phyloP scores from a whole-genome alignment of 2,329 filamentous ascomycete genomes.

The Trichoderma asperellum region DNA sequence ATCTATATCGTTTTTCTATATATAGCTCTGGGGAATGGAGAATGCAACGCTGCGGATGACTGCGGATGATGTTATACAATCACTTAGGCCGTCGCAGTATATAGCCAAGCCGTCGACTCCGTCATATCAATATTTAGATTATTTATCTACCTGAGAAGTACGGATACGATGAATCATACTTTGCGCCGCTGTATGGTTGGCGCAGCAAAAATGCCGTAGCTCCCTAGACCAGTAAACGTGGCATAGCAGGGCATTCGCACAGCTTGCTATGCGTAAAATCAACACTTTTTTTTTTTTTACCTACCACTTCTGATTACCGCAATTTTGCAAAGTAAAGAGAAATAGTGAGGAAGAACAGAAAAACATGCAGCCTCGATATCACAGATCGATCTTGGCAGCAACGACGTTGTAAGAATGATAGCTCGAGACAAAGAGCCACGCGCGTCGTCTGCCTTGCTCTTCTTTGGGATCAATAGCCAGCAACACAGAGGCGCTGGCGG shows the following conservation, averaged over 20 bases:
- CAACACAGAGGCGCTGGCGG: slow-evolving; percentile 56
- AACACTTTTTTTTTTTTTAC: neutral
- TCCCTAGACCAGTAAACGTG: neutral
- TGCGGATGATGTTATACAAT: neutral
- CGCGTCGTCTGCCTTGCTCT: slow-evolving; percentile 51
- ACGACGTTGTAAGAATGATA: slow-evolving; percentile 54
- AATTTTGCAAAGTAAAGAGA: neutral
- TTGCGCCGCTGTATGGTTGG: neutral
- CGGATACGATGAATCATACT: neutral
- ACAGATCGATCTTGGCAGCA: slow-evolving; percentile 57
- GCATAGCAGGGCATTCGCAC: neutral
- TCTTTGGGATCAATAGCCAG: slow-evolving; percentile 54
- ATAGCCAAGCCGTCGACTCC: neutral
- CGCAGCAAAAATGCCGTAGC: neutral
- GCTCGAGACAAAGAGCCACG: slow-evolving; percentile 62
- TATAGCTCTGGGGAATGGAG: neutral
- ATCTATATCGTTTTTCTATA: neutral
- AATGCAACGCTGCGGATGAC: slow-evolving; percentile 6
- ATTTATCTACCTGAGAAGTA: neutral
- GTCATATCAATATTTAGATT: neutral
- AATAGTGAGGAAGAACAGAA: neutral
- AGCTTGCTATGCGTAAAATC: neutral
- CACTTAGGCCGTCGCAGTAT: neutral
- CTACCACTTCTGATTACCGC: neutral
- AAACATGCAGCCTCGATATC: neutral